A percentile compares a stretch with the other conserved stretches of the same genome.
Evolutionary conservation across 2,329 filamentous ascomycete genomes (phyloP).

Genomic region (Raffaelea arxii): DNA sequence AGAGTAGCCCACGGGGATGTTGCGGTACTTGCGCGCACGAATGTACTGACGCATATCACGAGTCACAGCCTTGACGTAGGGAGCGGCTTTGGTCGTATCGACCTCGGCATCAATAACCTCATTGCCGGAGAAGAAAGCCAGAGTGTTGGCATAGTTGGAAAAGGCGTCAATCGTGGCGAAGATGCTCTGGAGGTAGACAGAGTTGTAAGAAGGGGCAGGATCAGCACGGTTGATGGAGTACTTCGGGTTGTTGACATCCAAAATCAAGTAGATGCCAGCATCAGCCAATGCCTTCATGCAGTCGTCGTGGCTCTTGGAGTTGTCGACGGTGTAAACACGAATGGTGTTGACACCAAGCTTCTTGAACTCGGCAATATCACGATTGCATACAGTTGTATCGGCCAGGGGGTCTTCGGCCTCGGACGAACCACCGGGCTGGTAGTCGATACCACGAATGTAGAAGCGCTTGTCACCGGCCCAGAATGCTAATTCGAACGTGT

Average conservation of each 20-base stretch:
- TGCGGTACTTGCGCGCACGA: conserved; percentile 48
- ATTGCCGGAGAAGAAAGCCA: conserved; percentile 78
- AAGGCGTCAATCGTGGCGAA: conserved; percentile 86
- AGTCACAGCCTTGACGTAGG: conserved; percentile 69
- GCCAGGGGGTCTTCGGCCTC: conserved; percentile 63
- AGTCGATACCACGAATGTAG: conserved; percentile 52
- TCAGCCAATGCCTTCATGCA: conserved; percentile 77
- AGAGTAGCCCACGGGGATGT: conserved; percentile 66
- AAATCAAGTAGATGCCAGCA: conserved; percentile 83
- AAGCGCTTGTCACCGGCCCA: conserved; percentile 43
- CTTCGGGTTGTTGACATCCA: conserved; percentile 82
- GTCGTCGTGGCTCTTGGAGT: conserved; percentile 67
- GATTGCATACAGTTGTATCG: conserved; percentile 58
- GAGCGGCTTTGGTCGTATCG: conserved; percentile 54
- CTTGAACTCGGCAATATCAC: conserved; percentile 75
- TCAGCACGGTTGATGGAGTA: conserved; percentile 77
- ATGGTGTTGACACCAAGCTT: conserved; percentile 83
- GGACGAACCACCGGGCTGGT: conserved; percentile 52
- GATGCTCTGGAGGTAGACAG: conserved; percentile 70
- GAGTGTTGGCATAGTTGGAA: conserved; percentile 71
- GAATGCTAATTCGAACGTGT: conserved; percentile 33
- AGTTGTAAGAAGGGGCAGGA: conserved; percentile 74
- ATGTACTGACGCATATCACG: conserved; percentile 69
- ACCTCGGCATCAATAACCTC: conserved; percentile 65
- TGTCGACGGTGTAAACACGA: conserved; percentile 89